Evolutionary conservation across 2,329 filamentous ascomycete genomes (phyloP), one percentile per base, ranked within the genome.

Genomic region (Hymenoscyphus scutula): DNA sequence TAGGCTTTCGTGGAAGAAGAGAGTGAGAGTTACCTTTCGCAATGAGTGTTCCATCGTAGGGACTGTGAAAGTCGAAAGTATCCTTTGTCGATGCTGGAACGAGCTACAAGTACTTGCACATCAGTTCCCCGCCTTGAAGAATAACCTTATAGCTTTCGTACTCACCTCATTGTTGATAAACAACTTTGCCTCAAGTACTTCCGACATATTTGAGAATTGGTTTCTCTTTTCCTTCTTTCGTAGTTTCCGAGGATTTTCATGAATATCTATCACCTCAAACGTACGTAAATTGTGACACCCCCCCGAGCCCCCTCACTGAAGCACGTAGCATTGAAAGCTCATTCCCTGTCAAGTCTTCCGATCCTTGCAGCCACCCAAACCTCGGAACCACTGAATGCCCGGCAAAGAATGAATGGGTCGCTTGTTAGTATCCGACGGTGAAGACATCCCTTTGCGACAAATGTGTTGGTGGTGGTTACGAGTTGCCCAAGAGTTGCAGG

Each of bases 121-220:
- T 53, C 23, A 53, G 17, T 29, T 10, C 10, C n/a, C 15, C 8
- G 5, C 11, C 29, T 1, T 17, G 17, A 29, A 17, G 4, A 29
- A n/a, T n/a, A n/a, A n/a, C n/a, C n/a, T 10, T n/a, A 29, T 19
- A n/a, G 2, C 3, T 13, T 8, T 41, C 27, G 37, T 67, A 64
- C 54, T 25, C n/a, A 80, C 79, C 74, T 80, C 74, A 68, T 80
- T 79, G 68, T 83, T 80, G 71, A 83, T 82, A 66, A 81, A 81
- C 61, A 83, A 74, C 27, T 76, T 17, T 56, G 66, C 62, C 61
- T 70, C 64, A 63, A 68, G 23, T 15, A 53, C 23, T 15, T 53
- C 51, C 17, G 19, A 1, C 51, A 53, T 53, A 29, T 30, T 53
- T 45, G 41, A n/a, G n/a, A n/a, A 6, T n/a, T n/a, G 13, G 8